These are phyloP conservation scores for Cyathus striatus DNA, from an alignment of 768 basidiomycete genomes.

Conservation along the genomic window DNA sequence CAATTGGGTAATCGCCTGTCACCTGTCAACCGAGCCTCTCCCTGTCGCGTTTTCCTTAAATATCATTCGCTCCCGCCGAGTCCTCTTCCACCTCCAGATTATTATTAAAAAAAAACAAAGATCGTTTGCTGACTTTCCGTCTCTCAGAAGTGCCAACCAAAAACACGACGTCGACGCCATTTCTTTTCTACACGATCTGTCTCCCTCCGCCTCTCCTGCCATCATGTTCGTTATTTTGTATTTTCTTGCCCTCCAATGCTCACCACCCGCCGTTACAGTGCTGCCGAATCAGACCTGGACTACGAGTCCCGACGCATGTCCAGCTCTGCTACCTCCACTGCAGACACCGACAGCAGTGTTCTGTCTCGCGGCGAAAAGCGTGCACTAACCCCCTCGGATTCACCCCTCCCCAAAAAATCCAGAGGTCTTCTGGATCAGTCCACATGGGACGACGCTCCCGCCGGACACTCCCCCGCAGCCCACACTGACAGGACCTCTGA, in stretches of 20 bases:
- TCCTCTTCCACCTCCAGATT: constrained; percentile 3
- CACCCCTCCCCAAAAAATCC: constrained; percentile 48
- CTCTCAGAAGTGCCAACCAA: constrained; percentile 24
- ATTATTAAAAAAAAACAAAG: no score
- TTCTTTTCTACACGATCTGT: constrained; percentile 40
- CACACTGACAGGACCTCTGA: constrained; percentile 36
- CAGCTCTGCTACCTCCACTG: constrained; percentile 62
- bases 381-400: constrained; percentile 47
- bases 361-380: constrained; percentile 61
- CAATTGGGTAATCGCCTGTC: constrained; percentile 18
- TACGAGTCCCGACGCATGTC: constrained; percentile 74
- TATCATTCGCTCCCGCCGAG: constrained; percentile 2
- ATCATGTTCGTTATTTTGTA: constrained; percentile 32
- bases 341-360: constrained; percentile 62
- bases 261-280: constrained; percentile 17
- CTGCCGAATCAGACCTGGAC: constrained; percentile 45
- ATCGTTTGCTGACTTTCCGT: constrained; percentile 11
- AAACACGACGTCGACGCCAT: constrained; percentile 28
- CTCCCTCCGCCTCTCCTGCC: constrained; percentile 40
- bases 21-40: constrained; percentile 21
- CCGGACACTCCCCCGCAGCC: constrained; percentile 16
- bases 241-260: not conserved
- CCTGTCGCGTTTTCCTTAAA: constrained; percentile 11
- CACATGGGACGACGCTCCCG: constrained; percentile 28
- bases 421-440: constrained; percentile 28